Conservation (phyloP, 495 filamentous ascomycete genomes). For the Neurospora tetraspora region DNA sequence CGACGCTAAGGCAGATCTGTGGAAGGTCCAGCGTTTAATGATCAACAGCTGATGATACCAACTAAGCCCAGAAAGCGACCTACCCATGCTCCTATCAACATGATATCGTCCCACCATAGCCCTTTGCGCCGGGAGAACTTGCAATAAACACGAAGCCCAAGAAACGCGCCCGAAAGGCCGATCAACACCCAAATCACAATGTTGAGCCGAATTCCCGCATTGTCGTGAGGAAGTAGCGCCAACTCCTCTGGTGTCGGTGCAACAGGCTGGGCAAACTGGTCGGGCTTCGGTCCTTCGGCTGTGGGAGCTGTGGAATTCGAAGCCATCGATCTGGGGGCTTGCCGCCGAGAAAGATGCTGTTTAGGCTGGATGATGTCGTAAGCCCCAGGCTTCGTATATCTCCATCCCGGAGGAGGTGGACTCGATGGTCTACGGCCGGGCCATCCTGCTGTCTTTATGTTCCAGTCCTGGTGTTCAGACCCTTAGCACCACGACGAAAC, state of each 20-base stretch:
- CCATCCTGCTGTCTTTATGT: neutral
- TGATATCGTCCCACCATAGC: constrained; percentile 25
- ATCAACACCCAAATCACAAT: constrained; percentile 19
- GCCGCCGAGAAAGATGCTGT: neutral
- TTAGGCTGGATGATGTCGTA: neutral
- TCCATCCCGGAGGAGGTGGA: neutral
- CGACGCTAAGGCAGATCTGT: constrained; percentile 5
- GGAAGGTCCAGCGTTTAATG: neutral
- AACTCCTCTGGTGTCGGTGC: constrained; percentile 1
- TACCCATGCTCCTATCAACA: constrained; percentile 28
- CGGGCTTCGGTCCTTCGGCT: constrained; percentile 1
- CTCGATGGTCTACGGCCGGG: neutral
- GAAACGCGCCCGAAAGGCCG: constrained; percentile 14
- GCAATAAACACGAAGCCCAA: constrained; percentile 25
- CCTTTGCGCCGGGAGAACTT: constrained; percentile 11
- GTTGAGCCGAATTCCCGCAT: constrained; percentile 16
- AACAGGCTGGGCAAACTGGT: constrained; percentile 9
- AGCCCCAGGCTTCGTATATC: neutral
- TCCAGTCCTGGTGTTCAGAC: neutral
- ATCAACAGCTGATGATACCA: neutral
- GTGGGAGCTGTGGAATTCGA: neutral
- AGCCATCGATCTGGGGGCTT: neutral
- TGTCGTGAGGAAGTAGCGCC: constrained; percentile 14
- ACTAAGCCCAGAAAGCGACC: neutral
- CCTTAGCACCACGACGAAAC: neutral